These are phyloP conservation scores for Pseudocercospora crystallina DNA, from an alignment of 2,329 filamentous ascomycete species.

Conservation along the genomic window DNA sequence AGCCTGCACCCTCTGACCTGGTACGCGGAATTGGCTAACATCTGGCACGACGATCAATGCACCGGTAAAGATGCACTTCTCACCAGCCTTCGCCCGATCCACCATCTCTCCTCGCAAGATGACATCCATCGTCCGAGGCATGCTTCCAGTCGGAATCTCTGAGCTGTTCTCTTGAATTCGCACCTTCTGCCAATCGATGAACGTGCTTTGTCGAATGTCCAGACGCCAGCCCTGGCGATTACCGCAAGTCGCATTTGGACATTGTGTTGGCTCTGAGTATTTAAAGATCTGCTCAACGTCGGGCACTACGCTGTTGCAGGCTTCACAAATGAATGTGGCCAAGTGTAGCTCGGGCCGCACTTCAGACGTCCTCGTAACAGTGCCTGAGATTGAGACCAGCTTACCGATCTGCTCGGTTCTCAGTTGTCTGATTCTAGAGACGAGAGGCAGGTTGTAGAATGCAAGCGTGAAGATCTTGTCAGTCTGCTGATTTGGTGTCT, in stretches of 20 bases:
- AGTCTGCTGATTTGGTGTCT: conserved; percentile 89
- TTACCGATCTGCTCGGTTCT: conserved; percentile 89
- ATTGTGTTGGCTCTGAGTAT: conserved; percentile 95
- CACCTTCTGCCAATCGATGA: conserved; percentile 99
- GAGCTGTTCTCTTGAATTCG: conserved; percentile 97
- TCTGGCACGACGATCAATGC: conserved; percentile 95
- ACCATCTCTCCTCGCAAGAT: conserved; percentile 97
- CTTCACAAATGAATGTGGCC: conserved; percentile 88
- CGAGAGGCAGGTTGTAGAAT: conserved; percentile 88
- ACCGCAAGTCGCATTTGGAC: conserved; percentile 80
- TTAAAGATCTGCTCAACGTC: conserved; percentile 97
- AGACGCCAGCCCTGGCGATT: conserved; percentile 93
- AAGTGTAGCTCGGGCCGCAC: conserved; percentile 90
- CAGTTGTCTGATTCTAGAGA: conserved; percentile 80
- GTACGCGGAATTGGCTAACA: conserved; percentile 89
- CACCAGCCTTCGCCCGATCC: conserved; percentile 92
- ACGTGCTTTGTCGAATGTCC: conserved; percentile 96
- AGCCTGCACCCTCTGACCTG: conserved; percentile 78
- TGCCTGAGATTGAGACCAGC: conserved; percentile 92
- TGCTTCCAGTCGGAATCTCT: conserved; percentile 96
- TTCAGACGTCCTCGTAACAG: conserved; percentile 94
- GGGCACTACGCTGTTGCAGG: conserved; percentile 77
- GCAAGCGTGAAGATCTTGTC: conserved; percentile 93
- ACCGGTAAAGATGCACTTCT: conserved; percentile 97
- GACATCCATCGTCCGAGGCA: conserved; percentile 97